Conservation (phyloP, 208 protist species). For the Wallacemonas collosoma region DNA sequence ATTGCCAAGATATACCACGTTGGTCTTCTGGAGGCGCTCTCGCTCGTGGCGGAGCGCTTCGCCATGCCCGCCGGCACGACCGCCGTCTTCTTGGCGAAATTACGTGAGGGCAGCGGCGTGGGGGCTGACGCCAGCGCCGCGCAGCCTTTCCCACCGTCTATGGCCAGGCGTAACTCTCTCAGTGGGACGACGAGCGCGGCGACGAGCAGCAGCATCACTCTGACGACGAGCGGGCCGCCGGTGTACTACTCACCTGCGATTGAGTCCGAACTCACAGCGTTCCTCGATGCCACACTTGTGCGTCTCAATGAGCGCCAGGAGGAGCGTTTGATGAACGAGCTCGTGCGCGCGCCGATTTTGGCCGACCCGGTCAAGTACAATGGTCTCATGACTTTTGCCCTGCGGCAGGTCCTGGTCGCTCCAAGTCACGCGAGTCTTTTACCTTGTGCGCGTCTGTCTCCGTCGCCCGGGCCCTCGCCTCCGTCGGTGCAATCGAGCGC, state of each 20-base stretch:
- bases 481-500: neutral
- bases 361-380: constrained; percentile 68
- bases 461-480: neutral
- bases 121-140: neutral
- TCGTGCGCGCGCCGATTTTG: constrained; percentile 61
- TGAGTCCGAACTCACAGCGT: constrained; percentile 51
- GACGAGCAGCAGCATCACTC: neutral
- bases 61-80: constrained; percentile 47
- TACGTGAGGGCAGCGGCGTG: constrained; percentile 17
- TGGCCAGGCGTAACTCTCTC: neutral
- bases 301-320: constrained; percentile 77
- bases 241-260: constrained; percentile 54
- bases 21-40: constrained; percentile 67
- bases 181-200: neutral
- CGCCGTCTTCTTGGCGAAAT: constrained; percentile 33
- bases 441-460: neutral
- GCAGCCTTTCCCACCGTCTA: neutral
- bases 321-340: constrained; percentile 73
- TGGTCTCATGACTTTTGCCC: constrained; percentile 68
- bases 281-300: constrained; percentile 67
- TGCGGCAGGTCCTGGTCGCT: constrained; percentile 52
- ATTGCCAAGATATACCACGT: constrained; percentile 61
- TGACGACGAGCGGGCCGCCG: neutral
- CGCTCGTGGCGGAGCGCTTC: constrained; percentile 73
- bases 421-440: neutral